These are phyloP conservation scores for Penicillium vulpinum DNA, from an alignment of 2,329 filamentous ascomycete genomes.

Conservation along the genomic window DNA sequence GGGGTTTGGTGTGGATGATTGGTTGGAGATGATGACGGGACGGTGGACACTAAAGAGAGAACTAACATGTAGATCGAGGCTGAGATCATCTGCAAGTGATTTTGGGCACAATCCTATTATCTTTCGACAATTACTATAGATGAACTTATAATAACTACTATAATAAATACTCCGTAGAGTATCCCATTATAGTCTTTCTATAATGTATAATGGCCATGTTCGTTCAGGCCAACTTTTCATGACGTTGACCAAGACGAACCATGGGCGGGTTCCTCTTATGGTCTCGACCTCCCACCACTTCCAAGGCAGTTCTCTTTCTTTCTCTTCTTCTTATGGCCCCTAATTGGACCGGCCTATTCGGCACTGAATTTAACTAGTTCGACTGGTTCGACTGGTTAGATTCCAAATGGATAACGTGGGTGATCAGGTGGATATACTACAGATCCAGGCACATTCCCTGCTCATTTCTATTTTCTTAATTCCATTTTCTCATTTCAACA, in stretches of 20 bases:
- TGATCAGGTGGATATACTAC: not conserved
- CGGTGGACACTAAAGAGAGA: conserved; percentile 16
- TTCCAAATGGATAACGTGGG: not conserved
- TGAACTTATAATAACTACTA: too few relatives aligned
- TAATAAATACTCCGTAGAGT: too few relatives aligned
- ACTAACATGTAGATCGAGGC: not conserved
- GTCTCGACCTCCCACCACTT: not conserved
- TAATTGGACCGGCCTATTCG: not conserved
- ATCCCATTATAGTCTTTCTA: too few relatives aligned
- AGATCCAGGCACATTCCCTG: conserved; percentile 2
- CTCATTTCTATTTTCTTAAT: not conserved
- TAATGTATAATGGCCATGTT: too few relatives aligned
- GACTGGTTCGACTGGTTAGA: not conserved
- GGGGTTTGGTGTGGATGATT: conserved; percentile 13
- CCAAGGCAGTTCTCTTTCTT: not conserved
- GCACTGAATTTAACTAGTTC: not conserved
- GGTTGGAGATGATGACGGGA: conserved; percentile 11
- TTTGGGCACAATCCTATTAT: not conserved
- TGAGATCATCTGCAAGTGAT: conserved; percentile 6
- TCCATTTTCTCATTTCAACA: not conserved
- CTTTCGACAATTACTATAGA: too few relatives aligned
- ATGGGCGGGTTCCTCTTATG: too few relatives aligned
- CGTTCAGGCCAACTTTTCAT: too few relatives aligned
- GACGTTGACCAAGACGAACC: conserved; percentile 4
- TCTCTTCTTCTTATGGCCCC: not conserved